Evolutionary conservation across 2,329 filamentous ascomycete genomes (phyloP).

Genomic region (Escovopsis weberi): DNA sequence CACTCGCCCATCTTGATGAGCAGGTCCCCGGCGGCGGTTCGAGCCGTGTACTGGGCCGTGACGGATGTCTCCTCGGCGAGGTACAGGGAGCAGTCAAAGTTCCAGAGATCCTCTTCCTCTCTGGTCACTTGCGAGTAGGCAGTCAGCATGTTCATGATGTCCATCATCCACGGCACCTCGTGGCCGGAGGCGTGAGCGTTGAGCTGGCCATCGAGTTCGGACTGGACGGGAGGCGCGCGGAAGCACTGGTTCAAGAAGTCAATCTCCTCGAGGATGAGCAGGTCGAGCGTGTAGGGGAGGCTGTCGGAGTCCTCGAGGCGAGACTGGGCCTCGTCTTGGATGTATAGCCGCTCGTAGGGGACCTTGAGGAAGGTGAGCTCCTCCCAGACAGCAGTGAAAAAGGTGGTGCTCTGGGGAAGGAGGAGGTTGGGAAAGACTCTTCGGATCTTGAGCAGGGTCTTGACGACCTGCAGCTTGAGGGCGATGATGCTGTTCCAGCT

Average conservation of each 20-base stretch:
- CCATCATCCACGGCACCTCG: conserved; percentile 65
- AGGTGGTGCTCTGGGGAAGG: conserved; percentile 62
- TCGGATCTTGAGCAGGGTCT: conserved; percentile 81
- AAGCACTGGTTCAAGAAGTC: conserved; percentile 90
- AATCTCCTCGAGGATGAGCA: conserved; percentile 82
- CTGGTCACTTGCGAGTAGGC: conserved; percentile 79
- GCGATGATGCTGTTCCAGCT: conserved; percentile 70
- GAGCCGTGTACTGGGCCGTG: conserved; percentile 88
- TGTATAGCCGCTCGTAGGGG: conserved; percentile 70
- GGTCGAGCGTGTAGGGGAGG: conserved; percentile 89
- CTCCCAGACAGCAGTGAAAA: conserved; percentile 82
- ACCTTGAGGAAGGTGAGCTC: conserved; percentile 63
- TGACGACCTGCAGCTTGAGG: conserved; percentile 86
- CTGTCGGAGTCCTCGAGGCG: conserved; percentile 80
- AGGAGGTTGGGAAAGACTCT: conserved; percentile 70
- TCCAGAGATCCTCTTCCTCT: conserved; percentile 92
- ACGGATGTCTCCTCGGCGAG: conserved; percentile 90
- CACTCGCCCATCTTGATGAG: conserved; percentile 88
- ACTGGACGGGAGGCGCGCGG: conserved; percentile 73
- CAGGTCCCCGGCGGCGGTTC: conserved; percentile 83
- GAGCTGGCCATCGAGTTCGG: conserved; percentile 75
- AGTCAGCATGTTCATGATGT: conserved; percentile 74
- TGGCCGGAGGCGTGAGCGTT: conserved; percentile 42
- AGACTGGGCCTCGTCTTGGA: conserved; percentile 72
- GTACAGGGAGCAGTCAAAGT: conserved; percentile 91